Evolutionary conservation across 108 stramenopile species (phyloP).

Genomic region (Cyclotella distinguenda): DNA sequence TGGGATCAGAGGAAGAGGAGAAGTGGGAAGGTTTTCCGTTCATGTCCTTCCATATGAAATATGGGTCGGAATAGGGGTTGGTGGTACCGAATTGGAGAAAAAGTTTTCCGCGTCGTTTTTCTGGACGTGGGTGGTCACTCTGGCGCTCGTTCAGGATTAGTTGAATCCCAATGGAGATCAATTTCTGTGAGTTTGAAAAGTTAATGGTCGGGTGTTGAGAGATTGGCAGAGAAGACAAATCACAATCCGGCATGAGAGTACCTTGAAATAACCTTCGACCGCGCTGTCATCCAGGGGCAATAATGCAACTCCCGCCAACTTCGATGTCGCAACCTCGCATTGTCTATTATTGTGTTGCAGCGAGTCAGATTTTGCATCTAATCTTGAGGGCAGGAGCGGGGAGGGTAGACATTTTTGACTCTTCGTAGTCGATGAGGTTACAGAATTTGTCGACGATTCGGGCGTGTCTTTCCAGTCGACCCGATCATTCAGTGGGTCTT

Average conservation of each 20-base stretch:
- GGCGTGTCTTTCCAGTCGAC: too few species aligned
- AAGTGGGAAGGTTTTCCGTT: neutral
- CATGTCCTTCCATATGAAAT: constrained; percentile 12
- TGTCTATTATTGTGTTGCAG: too few species aligned
- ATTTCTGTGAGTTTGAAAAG: neutral
- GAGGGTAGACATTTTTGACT: too few species aligned
- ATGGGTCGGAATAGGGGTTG: neutral
- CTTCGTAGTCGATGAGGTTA: too few species aligned
- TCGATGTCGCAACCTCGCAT: neutral
- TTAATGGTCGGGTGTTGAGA: neutral
- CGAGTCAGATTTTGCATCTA: too few species aligned
- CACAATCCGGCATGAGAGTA: too few species aligned
- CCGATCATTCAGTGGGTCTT: too few species aligned
- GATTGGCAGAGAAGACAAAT: neutral
- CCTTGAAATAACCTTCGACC: constrained; percentile 12
- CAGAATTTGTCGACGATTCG: too few species aligned
- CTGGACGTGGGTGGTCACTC: neutral
- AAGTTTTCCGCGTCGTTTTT: constrained; percentile 8
- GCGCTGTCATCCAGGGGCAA: neutral
- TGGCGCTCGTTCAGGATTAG: constrained; percentile 2
- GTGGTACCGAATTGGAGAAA: neutral
- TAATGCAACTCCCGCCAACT: neutral
- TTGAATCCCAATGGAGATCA: constrained; percentile 9
- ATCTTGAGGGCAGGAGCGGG: too few species aligned
- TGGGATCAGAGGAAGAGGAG: neutral